Evolutionary conservation across 306 rosid genomes (phyloP).

Genomic region (Trichosanthes cucumerina): DNA sequence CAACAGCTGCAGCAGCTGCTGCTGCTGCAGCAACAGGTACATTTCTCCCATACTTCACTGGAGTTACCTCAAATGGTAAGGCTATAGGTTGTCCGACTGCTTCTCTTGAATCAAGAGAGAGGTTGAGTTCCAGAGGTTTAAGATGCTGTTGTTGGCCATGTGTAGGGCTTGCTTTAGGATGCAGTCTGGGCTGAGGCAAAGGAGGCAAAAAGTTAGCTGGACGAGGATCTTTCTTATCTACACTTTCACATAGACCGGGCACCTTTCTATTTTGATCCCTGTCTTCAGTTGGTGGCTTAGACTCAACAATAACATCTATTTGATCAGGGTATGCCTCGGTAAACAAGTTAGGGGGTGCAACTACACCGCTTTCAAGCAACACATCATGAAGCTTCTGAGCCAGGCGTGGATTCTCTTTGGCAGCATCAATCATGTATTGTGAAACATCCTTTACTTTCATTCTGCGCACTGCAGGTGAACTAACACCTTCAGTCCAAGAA

Average conservation of each 20-base stretch:
- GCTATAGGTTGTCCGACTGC: constrained; percentile 31
- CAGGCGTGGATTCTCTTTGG: constrained; percentile 85
- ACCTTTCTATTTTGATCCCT: constrained; percentile 32
- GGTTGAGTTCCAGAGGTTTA: constrained; percentile 39
- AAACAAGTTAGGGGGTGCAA: constrained; percentile 85
- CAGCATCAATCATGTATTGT: constrained; percentile 94
- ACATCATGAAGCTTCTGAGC: constrained; percentile 92
- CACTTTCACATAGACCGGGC: constrained; percentile 25
- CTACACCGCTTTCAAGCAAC: constrained; percentile 88
- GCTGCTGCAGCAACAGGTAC: constrained; percentile 92
- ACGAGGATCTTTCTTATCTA: constrained; percentile 25
- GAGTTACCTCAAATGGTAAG: constrained; percentile 38
- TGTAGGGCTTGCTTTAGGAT: constrained; percentile 38
- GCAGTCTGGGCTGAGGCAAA: constrained; percentile 40
- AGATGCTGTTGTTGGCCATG: constrained; percentile 36
- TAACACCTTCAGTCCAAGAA: constrained; percentile 94
- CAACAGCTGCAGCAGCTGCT: constrained; percentile 86
- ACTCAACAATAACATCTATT: constrained; percentile 30
- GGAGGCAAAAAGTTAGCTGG: constrained; percentile 48
- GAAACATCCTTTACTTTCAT: constrained; percentile 87
- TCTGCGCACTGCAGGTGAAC: constrained; percentile 64
- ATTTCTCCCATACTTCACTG: constrained; percentile 47
- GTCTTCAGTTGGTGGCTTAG: constrained; percentile 28
- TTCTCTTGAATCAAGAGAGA: constrained; percentile 42
- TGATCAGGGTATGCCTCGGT: constrained; percentile 63